Conservation (phyloP, 805 yeast species). For the Wickerhamomyces kurtzmanii region DNA sequence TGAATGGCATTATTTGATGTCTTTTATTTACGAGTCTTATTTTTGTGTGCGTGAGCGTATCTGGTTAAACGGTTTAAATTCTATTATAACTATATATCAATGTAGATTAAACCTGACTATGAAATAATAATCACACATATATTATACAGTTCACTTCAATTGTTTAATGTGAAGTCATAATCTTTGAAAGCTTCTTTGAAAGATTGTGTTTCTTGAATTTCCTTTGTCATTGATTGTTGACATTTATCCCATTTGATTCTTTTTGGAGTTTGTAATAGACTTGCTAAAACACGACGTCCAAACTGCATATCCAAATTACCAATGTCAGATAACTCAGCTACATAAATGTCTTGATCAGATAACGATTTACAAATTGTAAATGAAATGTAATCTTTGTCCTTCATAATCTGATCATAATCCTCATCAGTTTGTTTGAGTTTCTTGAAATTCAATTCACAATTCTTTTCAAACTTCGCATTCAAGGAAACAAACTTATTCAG, state of each 20-base stretch:
- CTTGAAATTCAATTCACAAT: conserved; percentile 33
- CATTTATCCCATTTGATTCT: conserved; percentile 75
- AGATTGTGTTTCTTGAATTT: conserved; percentile 48
- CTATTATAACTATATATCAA: no score
- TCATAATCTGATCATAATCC: conserved; percentile 16
- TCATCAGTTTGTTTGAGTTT: conserved; percentile 19
- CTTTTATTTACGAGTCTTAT: no score
- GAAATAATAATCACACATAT: no score
- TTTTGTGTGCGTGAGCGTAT: no score
- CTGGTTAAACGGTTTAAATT: no score
- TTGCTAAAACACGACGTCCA: conserved; percentile 73
- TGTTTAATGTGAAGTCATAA: conserved; percentile 38
- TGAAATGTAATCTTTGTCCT: conserved; percentile 19
- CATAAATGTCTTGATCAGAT: conserved; percentile 18
- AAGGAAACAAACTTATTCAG: conserved; percentile 31
- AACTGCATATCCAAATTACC: conserved; percentile 64
- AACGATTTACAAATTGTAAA: conserved; percentile 24
- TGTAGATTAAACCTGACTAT: no score
- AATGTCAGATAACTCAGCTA: conserved; percentile 18
- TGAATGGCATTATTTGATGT: no score
- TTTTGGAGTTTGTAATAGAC: conserved; percentile 46
- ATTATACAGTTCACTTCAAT: not conserved
- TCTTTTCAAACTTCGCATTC: conserved; percentile 34
- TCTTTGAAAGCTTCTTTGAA: conserved; percentile 48
- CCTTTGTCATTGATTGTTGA: conserved; percentile 51